Evolutionary conservation across 2,329 filamentous ascomycete genomes (phyloP), one percentile per base, ranked within the genome.

Genomic region (Fusarium sp.): DNA sequence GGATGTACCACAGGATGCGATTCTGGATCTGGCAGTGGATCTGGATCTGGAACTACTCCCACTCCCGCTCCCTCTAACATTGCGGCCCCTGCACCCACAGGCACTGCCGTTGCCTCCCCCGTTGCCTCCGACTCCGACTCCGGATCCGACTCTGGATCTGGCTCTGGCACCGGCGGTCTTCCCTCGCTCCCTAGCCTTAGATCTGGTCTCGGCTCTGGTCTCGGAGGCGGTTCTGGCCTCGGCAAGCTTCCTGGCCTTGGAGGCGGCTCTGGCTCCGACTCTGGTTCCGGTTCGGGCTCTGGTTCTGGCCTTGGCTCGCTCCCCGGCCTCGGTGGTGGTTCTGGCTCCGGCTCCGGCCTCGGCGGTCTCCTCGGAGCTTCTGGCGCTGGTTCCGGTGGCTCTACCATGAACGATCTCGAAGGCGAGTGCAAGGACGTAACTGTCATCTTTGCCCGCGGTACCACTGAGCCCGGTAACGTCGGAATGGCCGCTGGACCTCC

Each of bases 371-470:
- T 63, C 18, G 61, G 61, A 14, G 34, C 43, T 7, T 34, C 43
- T 9, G 50, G 57, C 4, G 55, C 59, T 28, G 58, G 34, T 37
- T 37, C 72, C 32, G 56, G 59, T 6, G 53, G 72, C 48, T 66
- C 59, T n/a, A 73, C 72, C 2, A 70, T 68, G 60, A 75, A 75
- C 62, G 73, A 63, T 4, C 73, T 75, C 50, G 59, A 47, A 4
- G 73, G 73, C 11, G 72, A 51, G 9, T 75, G 73, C 68, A 75
- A 75, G 58, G 68, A 63, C 32, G 80, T 86, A 65, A 88, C 85
- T 10, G 76, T 88, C 54, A 83, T 89, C 70, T 88, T 86, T 69
- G 86, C 86, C n/a, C 82, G 86, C 20, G 86, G 87, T 11, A 87
- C 86, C 6, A 83, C 81, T 8, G 85, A 88, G 75, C 37, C 66